A percentile compares a stretch with the other conserved stretches of the same genome.
phyloP scores from a whole-genome alignment of 345 rosid genomes.

The Eucalyptus cloeziana region DNA sequence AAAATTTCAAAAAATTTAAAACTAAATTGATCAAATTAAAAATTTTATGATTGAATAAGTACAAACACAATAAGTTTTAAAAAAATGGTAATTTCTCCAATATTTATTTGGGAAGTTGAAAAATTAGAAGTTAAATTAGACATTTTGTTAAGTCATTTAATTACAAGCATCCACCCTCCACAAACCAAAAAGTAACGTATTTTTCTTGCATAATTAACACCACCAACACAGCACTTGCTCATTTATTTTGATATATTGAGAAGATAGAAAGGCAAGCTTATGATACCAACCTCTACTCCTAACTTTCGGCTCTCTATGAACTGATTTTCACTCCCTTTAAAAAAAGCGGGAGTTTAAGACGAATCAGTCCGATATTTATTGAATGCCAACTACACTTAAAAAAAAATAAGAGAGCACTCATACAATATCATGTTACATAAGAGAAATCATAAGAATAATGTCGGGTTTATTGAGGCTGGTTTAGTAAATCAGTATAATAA shows the following conservation, averaged over 20 bases:
- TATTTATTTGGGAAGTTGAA: not conserved
- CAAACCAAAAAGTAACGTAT: not conserved
- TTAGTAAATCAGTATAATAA: not conserved
- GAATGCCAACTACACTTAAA: not conserved
- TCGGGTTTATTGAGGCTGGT: not conserved
- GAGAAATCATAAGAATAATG: not conserved
- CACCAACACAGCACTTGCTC: not conserved
- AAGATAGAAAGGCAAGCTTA: not conserved
- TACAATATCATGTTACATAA: not conserved
- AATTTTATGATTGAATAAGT: too few relatives aligned
- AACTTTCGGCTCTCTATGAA: not conserved
- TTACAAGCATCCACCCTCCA: not conserved
- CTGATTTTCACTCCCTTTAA: not conserved
- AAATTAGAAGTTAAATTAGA: not conserved
- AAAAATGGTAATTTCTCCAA: not conserved
- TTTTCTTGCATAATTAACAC: not conserved
- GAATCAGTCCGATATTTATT: not conserved
- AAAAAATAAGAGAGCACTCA: not conserved
- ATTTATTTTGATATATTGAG: not conserved
- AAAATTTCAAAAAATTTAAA: too few relatives aligned
- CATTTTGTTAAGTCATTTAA: not conserved
- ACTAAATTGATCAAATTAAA: too few relatives aligned
- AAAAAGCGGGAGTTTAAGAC: not conserved
- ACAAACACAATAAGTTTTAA: rapidly evolving
- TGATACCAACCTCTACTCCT: not conserved